Evolutionary conservation across 768 basidiomycete species (phyloP), one percentile per base, ranked within the genome.

Genomic region (Tricholoma furcatifolium): DNA sequence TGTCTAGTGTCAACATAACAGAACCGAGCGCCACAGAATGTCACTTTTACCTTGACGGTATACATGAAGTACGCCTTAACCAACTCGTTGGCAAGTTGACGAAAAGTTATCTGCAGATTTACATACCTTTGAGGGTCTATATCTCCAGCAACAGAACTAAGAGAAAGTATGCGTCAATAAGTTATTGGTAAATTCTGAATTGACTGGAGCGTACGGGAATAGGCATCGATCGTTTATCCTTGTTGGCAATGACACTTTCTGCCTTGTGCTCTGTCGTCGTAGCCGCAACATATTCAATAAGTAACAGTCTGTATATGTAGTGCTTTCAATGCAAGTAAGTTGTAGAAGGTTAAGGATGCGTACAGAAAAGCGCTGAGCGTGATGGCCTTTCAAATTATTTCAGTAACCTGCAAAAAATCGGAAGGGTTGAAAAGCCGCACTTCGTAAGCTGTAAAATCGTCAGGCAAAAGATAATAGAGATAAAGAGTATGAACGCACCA

Each of bases 291-390:
- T 82, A 93, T 63, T 93, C 90, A 44, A 95, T 86, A 43, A 96
- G 75, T 4, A 95, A 79, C 30, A 94, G 71, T 35, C 88, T 91
- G 18, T 11, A 38, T 27, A 45, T n/a, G 31, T 38, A 35, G 17
- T 30, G 7, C 14, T 11, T 36, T 34, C 17, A 12, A 7, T 36
- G 27, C 27, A 27, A 9, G 60, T 42, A 51, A 17, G n/a, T 20
- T 51, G 15, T 5, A 21, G 32, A 15, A 30, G 40, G 2, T 14
- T 20, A 17, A 43, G 12, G 15, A 50, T 15, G 74, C 87, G 11
- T 47, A 89, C 88, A 97, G 66, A 73, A 96, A 96, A 20, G 93
- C 93, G 64, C 89, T 89, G 34, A 93, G 64, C 0, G 89, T 91
- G 47, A 93, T 69, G 4, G 91, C 88, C 84, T 93, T 53, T 50